Base-by-base conservation (phyloP, 768 basidiomycete species). In the Infundibulicybe gibba region DNA sequence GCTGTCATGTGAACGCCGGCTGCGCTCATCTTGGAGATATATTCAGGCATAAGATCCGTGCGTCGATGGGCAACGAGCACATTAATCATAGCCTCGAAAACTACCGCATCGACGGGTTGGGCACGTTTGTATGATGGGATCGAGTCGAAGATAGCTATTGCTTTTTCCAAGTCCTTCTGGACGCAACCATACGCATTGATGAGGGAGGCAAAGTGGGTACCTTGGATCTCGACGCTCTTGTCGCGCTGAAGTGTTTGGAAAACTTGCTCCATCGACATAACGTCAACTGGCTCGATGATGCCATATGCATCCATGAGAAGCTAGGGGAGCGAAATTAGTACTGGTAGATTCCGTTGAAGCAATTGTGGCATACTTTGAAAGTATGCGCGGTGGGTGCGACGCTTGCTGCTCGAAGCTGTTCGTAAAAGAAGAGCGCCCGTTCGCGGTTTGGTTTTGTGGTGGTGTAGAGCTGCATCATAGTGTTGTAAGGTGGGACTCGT, bases 381-480 rank as follows among this genome's bases (percentile, higher is more conserved):
- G 95, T 97, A 64, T 98, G 90, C 5, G 85, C 82, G 2, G 91
- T 88, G 13, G 94, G 93, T 3, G 67, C 57, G 19, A 98, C 82
- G 0, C 72, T 66, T 3, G 77, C 83, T 21, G 63, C 60, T 32
- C 70, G 62, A 64, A 99, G 72, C 57, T 79, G 72, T 41, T 86
- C 61, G 63, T 87, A 87, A 62, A 85, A 98, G 55, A 78, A 72
- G 20, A 97, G 65, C 14, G 86, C 89, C 40, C 83, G 77, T 20
- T 76, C 77, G 44, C 93, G 80, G 52, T 90, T 85, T 1, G 93
- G 95, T 63, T 88, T 90, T n/a, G 88, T 93, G 46, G 85, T 81
- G 41, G 87, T 85, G 67, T 92, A 94, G 56, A 95, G 74, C 63
- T 99, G 97, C 81, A 99, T 97, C 94, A 99, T 97, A 31, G 88